phyloP scores from a whole-genome alignment of 805 yeast species.

The Pichia membranifaciens region DNA sequence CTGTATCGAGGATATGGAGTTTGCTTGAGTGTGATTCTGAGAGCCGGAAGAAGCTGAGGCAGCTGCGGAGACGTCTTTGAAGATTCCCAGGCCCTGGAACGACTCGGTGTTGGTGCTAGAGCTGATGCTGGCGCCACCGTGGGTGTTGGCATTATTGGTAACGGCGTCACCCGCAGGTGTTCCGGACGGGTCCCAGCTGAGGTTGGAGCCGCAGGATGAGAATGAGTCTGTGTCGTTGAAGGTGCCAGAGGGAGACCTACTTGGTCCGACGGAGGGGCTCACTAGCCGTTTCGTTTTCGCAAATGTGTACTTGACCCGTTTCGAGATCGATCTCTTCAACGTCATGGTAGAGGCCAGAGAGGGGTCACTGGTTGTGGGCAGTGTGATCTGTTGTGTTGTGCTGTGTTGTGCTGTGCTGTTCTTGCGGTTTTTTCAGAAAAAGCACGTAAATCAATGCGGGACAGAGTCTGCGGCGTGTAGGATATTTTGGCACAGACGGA shows the following conservation, averaged over 20 bases:
- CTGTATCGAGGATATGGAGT: constrained; percentile 8
- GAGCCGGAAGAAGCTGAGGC: not conserved
- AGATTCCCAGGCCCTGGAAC: constrained; percentile 2
- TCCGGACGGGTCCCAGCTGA: too few species aligned
- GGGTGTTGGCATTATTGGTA: not conserved
- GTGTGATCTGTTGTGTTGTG: too few species aligned
- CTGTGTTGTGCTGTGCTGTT: too few species aligned
- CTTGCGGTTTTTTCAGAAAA: too few species aligned
- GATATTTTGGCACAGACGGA: too few species aligned
- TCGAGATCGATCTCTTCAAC: constrained; percentile 16
- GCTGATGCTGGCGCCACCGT: not conserved
- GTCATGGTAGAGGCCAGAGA: constrained; percentile 12
- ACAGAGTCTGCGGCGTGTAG: too few species aligned
- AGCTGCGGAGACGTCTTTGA: not conserved
- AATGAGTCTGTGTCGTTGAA: too few species aligned
- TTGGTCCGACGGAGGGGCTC: not conserved
- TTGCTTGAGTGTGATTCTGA: not conserved
- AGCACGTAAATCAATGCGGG: too few species aligned
- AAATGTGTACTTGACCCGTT: constrained; percentile 14
- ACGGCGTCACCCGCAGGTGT: too few species aligned
- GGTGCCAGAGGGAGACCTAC: not conserved
- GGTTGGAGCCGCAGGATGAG: too few species aligned
- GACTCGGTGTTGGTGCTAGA: too few species aligned
- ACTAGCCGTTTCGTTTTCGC: constrained; percentile 16
- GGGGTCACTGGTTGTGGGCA: too few species aligned